Conservation (phyloP, 768 basidiomycete species). For the Calocybe cyanea region DNA sequence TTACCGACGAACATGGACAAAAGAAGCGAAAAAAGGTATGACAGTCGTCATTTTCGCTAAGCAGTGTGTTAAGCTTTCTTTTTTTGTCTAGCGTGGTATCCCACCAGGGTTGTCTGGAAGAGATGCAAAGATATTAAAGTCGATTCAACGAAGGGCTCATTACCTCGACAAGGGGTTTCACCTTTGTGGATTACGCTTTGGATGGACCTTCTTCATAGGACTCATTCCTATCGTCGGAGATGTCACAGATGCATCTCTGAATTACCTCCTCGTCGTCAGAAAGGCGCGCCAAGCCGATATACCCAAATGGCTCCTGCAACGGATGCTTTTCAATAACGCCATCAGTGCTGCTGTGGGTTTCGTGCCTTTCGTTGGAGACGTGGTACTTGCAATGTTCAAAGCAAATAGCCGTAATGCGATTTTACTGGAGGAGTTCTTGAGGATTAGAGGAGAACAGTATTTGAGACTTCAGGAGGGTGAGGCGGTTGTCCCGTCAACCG, state of each 20-base stretch:
- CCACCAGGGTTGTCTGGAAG: slow-evolving; percentile 76
- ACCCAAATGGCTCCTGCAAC: slow-evolving; percentile 58
- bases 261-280: slow-evolving; percentile 73
- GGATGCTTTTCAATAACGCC: slow-evolving; percentile 77
- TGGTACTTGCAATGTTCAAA: slow-evolving; percentile 75
- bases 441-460: slow-evolving; percentile 72
- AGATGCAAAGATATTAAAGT: slow-evolving; percentile 70
- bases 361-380: slow-evolving; percentile 72
- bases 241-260: slow-evolving; percentile 54
- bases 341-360: slow-evolving; percentile 62
- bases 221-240: slow-evolving; percentile 72
- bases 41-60: slow-evolving; percentile 2
- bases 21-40: slow-evolving; percentile 55
- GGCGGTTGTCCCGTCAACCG: slow-evolving; percentile 14
- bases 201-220: slow-evolving; percentile 82
- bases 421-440: slow-evolving; percentile 80
- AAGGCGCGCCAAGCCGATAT: slow-evolving; percentile 74
- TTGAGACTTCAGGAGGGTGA: slow-evolving; percentile 44
- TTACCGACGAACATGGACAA: slow-evolving; percentile 52
- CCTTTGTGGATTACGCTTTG: slow-evolving; percentile 78
- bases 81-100: slow-evolving; percentile 46
- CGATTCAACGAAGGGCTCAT: slow-evolving; percentile 75
- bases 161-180: slow-evolving; percentile 86
- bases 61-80: neutral
- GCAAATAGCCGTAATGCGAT: slow-evolving; percentile 88